Base-by-base conservation (phyloP, 2,329 filamentous ascomycete species). In the Alternaria consortialis region DNA sequence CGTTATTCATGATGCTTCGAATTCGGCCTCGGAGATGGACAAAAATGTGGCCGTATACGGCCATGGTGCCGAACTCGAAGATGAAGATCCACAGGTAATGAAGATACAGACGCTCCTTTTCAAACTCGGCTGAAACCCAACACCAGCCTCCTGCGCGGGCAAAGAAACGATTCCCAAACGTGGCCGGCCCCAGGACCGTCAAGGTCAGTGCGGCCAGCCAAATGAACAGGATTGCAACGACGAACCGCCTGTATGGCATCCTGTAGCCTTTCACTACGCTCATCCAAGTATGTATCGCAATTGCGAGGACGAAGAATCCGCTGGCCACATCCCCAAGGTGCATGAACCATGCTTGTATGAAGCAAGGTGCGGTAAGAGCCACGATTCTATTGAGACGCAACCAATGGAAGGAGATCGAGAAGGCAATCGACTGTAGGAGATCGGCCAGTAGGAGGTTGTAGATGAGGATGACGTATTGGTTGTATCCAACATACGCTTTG, bases 41-140 rank as follows among this genome's bases (percentile, higher is more conserved):
- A 68, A 83, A 85, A 66, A 85, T 76, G 58, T 84, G 69, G 2
- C 78, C 74, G 65, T 86, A 86, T 23, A 85, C 78, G 15, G 79
- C 68, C 29, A 85, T 74, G 3, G 83, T 84, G 20, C 82, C 82
- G 63, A 85, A 84, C 67, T 86, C 83, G 44, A 83, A 75, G 42
- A 84, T 73, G 73, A 85, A 85, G 63, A 85, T 84, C 83, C 83
- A 86, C 34, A 86, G 60, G 66, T 86, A 86, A 65, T 85, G 84
- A 5, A 82, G 77, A 79, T 79, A 85, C 5, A 86, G 76, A 5
- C 84, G 80, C 51, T 83, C 81, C 12, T 63, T 55, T 59, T 84
- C 80, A 66, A 78, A 79, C 11, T 78, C 67, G 4, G 74, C 66
- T 15, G 81, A 79, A 8, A 85, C 72, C 84, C 84, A 86, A 67